Base-by-base conservation (phyloP, 371 early-diverging fungal genomes). In the Basidiobolus meristosporus region DNA sequence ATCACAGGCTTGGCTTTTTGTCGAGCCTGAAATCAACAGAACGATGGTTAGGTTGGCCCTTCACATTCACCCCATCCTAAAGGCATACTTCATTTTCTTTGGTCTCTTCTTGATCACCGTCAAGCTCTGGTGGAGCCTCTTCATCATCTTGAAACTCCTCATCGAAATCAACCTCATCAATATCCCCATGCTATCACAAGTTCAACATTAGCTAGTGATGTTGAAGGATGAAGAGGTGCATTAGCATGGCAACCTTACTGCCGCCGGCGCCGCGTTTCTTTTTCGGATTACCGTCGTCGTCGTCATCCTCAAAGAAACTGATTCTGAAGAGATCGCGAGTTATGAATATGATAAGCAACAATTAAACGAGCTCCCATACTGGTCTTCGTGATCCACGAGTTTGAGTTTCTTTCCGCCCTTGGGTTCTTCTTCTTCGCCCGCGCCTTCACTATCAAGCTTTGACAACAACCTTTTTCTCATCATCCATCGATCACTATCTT, bases 131-230 rank as follows among this genome's bases (percentile, higher is more conserved):
- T 23, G 67, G 68, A 28, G 65, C 69, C 47, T 83, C 84, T 50
- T 92, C 93, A 50, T 92, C 93, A 52, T 83, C 84, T 18, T 65
- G 68, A 54, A 80, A 78, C 26, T 63, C 73, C 38, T 75, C 73
- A 32, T 79, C 82, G 41, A 70, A 66, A 43, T 73, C 80, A 40
- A 70, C 43, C 42, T 77, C 77, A 31, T 73, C 79, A n/a, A 62
- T 63, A 45, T 78, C 77, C 19, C 66, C 67, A 37, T 56, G 54
- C 46, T 60, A 57, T 29, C 48, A n/a, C 51, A 11, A 50, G 51
- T 26, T 5, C 26, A 6, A 17, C 10, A 10, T 36, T 36, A n/a
- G n/a, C n/a, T n/a, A n/a, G n/a, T n/a, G n/a, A n/a, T n/a, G n/a
- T n/a, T n/a, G n/a, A 16, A 10, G 11, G 19, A 10, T 36, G n/a